phyloP scores from a whole-genome alignment of 75 land plant species.

The Cunninghamia lanceolata region DNA sequence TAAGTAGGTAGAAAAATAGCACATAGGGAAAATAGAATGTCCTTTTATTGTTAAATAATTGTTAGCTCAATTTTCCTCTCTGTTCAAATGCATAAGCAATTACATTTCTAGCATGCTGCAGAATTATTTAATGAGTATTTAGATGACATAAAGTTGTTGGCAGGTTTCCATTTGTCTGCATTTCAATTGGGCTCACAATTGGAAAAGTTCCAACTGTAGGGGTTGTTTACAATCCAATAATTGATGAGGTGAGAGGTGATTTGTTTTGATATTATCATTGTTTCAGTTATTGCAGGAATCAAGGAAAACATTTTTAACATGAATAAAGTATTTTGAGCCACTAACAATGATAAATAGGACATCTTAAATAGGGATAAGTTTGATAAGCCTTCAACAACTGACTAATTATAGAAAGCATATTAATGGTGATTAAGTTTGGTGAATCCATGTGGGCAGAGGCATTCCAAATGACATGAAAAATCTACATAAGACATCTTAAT shows the following conservation, averaged over 20 bases:
- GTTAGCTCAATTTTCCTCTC: neutral
- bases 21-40: neutral
- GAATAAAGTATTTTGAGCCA: neutral
- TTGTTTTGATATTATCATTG: neutral
- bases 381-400: neutral
- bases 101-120: neutral
- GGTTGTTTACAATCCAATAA: conserved; percentile 47
- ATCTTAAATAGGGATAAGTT: no score
- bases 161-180: conserved; percentile 46
- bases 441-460: neutral
- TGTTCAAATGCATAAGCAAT: neutral
- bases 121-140: neutral
- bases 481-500: neutral
- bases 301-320: neutral
- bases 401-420: neutral
- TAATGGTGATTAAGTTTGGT: neutral
- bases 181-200: conserved; percentile 43
- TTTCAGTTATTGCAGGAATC: neutral
- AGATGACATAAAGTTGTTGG: neutral
- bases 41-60: neutral
- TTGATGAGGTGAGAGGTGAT: conserved; percentile 26
- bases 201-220: conserved; percentile 35
- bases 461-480: neutral
- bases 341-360: neutral
- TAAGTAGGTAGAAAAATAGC: neutral